phyloP scores from a whole-genome alignment of 495 filamentous ascomycete genomes.

The Mytilinidion resinicola region DNA sequence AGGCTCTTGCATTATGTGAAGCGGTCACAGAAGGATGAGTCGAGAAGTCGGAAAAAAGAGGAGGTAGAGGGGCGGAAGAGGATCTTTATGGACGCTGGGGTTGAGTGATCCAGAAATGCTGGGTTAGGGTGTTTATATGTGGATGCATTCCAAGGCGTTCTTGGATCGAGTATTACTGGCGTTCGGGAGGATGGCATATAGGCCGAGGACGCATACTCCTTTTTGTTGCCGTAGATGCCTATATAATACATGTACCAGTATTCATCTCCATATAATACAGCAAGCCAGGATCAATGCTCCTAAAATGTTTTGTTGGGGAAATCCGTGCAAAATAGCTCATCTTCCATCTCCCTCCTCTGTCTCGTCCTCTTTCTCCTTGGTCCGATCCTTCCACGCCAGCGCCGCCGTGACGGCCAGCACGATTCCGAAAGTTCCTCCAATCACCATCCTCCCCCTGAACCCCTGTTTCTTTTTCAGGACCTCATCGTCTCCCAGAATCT shows the following conservation, averaged over 20 bases:
- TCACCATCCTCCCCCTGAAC: conserved; percentile 33
- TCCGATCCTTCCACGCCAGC: conserved; percentile 15
- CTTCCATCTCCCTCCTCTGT: not conserved
- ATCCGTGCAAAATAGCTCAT: not conserved
- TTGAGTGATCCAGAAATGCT: not conserved
- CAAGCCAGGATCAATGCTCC: not conserved
- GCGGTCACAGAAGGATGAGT: conserved; percentile 26
- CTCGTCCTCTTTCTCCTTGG: not conserved
- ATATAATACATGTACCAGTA: conserved; percentile 3
- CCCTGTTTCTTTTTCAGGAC: conserved; percentile 38
- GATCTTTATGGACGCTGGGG: conserved; percentile 12
- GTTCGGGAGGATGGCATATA: too few relatives aligned
- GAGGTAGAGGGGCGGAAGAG: conserved; percentile 25
- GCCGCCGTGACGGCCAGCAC: conserved; percentile 28
- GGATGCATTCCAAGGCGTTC: too few relatives aligned
- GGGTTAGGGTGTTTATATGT: too few relatives aligned
- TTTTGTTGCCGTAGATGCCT: not conserved
- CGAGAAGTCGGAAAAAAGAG: conserved; percentile 9
- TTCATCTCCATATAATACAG: not conserved
- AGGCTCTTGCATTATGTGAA: conserved; percentile 50
- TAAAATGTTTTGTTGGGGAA: not conserved
- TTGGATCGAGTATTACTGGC: too few relatives aligned
- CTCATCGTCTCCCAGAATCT: conserved; percentile 36
- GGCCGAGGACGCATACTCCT: not conserved
- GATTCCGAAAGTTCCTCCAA: conserved; percentile 34